Evolutionary conservation across 305 asterid species (phyloP), one percentile per base, ranked within the genome.

Genomic region (Fraxinus platypoda): DNA sequence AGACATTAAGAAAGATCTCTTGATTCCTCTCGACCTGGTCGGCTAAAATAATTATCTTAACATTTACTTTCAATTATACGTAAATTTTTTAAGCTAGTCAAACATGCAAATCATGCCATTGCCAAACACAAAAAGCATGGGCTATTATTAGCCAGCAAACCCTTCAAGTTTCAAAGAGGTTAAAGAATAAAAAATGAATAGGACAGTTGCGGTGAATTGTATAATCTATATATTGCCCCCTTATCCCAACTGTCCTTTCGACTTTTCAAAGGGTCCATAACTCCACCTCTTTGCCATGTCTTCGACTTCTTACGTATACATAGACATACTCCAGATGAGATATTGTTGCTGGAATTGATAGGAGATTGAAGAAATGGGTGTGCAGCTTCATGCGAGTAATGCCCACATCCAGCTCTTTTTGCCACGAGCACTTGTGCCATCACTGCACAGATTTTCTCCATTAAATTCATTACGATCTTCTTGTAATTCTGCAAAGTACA

Each of bases 221-320:
- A 54, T 25, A 17, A 1, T 66, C 49, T 8, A 26, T 7, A 6
- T 1, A 49, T 33, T 43, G 26, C 15, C 75, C 75, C 80, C 46
- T 19, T 4, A 17, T 37, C 70, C 54, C 81, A 54, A 66, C 70
- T 80, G 76, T 64, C 92, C 85, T 57, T 87, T 89, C 80, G 86
- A 79, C 81, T 8, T 75, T 81, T 81, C 80, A 81, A 84, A 83
- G 46, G 23, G 90, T 0, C 86, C 41, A 64, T 78, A 17, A 1
- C 9, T 34, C 17, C 78, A 17, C 25, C 3, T 17, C 8, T 2
- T 12, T 72, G 62, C 23, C 75, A 19, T 54, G 37, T 3, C 83
- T 62, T 84, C 81, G 31, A 30, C 80, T 28, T 17, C 75, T 70
- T 26, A 38, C 31, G 17, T 74, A 26, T 25, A 37, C 12, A 38